These are phyloP conservation scores for Suhomyces emberorum DNA, from an alignment of 805 yeast species.

Conservation along the genomic window DNA sequence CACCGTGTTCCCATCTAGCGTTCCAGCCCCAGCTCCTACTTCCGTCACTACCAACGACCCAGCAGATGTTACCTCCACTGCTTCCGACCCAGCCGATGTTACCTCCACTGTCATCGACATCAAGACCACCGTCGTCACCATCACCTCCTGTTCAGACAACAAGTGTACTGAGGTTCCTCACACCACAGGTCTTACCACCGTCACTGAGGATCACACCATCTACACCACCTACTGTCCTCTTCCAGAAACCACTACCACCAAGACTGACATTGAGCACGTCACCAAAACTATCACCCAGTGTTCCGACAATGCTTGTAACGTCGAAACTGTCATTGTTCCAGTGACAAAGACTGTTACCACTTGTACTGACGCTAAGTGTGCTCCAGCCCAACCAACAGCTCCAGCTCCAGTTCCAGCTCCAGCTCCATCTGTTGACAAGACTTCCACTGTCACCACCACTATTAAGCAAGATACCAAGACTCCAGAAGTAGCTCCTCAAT, in stretches of 20 bases:
- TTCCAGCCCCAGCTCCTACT: neutral
- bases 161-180: constrained; percentile 19
- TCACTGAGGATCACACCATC: constrained; percentile 20
- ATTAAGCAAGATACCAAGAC: too few relatives aligned
- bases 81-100: neutral
- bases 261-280: constrained; percentile 2
- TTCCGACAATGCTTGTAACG: too few relatives aligned
- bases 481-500: constrained; percentile 3
- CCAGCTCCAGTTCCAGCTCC: too few relatives aligned
- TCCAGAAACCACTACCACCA: constrained; percentile 2
- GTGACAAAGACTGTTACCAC: too few relatives aligned
- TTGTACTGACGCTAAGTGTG: constrained; percentile 7
- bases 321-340: too few relatives aligned
- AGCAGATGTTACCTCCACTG: constrained; percentile 5
- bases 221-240: constrained; percentile 9
- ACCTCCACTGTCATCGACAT: constrained; percentile 3
- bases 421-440: too few relatives aligned
- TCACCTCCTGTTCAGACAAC: constrained; percentile 32
- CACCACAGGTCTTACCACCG: constrained; percentile 37
- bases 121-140: constrained; percentile 20
- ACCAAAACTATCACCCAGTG: too few relatives aligned
- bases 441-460: too few relatives aligned
- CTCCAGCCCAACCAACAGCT: constrained; percentile 12
- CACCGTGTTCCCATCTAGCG: neutral
- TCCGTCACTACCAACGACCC: constrained; percentile 6